Evolutionary conservation across 2,329 filamentous ascomycete species (phyloP).

Genomic region (Teratosphaeria viscida): DNA sequence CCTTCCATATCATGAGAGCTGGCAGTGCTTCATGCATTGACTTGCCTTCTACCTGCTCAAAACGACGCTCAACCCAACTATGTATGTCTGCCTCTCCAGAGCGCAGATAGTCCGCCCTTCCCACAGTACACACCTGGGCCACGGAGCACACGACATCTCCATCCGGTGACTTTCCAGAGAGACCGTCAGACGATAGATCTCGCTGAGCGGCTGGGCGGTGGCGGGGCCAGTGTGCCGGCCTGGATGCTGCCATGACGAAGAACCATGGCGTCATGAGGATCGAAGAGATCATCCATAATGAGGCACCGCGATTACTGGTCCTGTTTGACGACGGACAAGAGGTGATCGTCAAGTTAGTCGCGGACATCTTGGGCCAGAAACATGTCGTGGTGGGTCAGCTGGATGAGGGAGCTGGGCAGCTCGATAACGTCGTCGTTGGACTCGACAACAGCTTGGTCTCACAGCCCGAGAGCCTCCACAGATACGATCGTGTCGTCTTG

Average conservation of each 20-base stretch:
- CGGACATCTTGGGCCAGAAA: conserved; percentile 68
- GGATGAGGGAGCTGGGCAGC: conserved; percentile 42
- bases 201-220: background rate
- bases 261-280: conserved; percentile 21
- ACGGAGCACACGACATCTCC: conserved; percentile 24
- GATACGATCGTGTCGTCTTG: conserved; percentile 53
- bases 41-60: background rate
- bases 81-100: conserved; percentile 16
- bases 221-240: background rate
- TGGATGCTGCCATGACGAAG: conserved; percentile 9
- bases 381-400: conserved; percentile 50
- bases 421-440: conserved; percentile 58
- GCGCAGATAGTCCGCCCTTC: conserved; percentile 19
- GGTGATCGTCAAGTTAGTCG: conserved; percentile 62
- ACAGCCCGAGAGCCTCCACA: conserved; percentile 47
- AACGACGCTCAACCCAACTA: conserved; percentile 13
- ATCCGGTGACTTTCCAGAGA: conserved; percentile 16
- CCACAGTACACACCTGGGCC: conserved; percentile 19
- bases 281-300: conserved; percentile 22
- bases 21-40: background rate
- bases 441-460: conserved; percentile 49
- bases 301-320: conserved; percentile 38
- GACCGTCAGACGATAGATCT: background rate
- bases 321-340: conserved; percentile 63
- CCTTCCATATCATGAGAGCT: background rate